Percentiles rank a stretch among this genome's conserved stretches.
Conservation (phyloP, 345 rosid genomes). For the Euphorbia tirucalli region DNA sequence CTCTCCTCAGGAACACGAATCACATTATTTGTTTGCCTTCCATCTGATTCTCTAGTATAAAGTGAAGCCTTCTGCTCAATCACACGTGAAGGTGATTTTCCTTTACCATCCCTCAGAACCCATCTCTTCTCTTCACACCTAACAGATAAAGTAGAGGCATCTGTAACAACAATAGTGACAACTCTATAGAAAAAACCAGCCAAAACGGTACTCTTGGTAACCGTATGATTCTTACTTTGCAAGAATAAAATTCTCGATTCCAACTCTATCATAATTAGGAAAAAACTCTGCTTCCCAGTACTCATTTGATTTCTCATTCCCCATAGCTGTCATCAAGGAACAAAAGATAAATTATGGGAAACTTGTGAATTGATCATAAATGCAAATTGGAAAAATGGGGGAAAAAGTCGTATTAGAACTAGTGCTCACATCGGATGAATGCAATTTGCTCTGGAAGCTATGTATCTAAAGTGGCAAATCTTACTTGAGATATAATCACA, state of each 20-base stretch:
- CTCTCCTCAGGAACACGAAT: not conserved
- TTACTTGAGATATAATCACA: slow-evolving; percentile 48
- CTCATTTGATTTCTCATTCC: slow-evolving; percentile 73
- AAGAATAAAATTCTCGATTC: slow-evolving; percentile 74
- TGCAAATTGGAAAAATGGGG: slow-evolving; percentile 2
- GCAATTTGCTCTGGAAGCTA: slow-evolving; percentile 98
- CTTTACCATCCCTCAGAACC: slow-evolving; percentile 47
- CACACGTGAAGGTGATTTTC: slow-evolving; percentile 39
- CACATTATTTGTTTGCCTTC: slow-evolving; percentile 5
- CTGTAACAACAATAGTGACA: slow-evolving; percentile 6
- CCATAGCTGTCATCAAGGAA: slow-evolving; percentile 53
- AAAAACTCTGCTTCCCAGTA: slow-evolving; percentile 98
- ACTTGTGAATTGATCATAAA: slow-evolving; percentile 35
- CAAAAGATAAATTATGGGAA: slow-evolving; percentile 11
- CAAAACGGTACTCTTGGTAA: slow-evolving; percentile 9
- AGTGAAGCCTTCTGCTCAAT: slow-evolving; percentile 29
- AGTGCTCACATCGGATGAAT: slow-evolving; percentile 70
- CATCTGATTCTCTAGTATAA: slow-evolving; percentile 18
- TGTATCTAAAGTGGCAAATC: slow-evolving; percentile 91
- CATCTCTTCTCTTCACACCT: slow-evolving; percentile 84
- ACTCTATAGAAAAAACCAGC: slow-evolving; percentile 14
- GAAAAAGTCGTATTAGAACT: slow-evolving; percentile 3
- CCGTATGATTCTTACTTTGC: slow-evolving; percentile 60
- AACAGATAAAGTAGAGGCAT: slow-evolving; percentile 11
- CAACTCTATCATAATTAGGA: slow-evolving; percentile 63